A percentile compares a stretch with the other conserved stretches of the same genome.
phyloP scores from a whole-genome alignment of 768 basidiomycete genomes.

The Leccinum disarticulatum region DNA sequence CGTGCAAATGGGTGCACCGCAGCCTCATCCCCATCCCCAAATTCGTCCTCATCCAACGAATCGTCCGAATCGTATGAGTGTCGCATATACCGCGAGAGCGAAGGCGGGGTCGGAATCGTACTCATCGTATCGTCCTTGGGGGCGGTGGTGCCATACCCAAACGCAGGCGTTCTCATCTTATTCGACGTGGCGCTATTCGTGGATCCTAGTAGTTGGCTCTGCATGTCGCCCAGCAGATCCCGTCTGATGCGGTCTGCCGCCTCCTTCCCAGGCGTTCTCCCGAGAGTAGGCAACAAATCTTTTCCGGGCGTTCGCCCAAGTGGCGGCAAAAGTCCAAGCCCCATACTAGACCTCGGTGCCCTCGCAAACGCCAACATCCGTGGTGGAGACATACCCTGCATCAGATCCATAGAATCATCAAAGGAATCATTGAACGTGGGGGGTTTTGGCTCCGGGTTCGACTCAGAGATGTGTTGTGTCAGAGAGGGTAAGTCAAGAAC shows the following conservation, averaged over 20 bases:
- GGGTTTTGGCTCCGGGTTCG: conserved; percentile 46
- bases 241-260: conserved; percentile 69
- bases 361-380: conserved; percentile 53
- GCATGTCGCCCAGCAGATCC: conserved; percentile 59
- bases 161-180: conserved; percentile 29
- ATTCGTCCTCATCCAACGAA: conserved; percentile 48
- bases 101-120: conserved; percentile 68
- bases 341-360: conserved; percentile 36
- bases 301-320: conserved; percentile 67
- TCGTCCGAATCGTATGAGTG: conserved; percentile 54
- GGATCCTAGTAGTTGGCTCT: conserved; percentile 33
- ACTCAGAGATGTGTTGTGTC: conserved; percentile 36
- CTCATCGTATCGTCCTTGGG: conserved; percentile 61
- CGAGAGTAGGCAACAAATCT: conserved; percentile 43
- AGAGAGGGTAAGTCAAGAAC: conserved; percentile 53
- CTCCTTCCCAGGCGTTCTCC: conserved; percentile 69
- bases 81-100: conserved; percentile 63
- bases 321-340: conserved; percentile 34
- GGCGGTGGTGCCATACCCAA: conserved; percentile 22
- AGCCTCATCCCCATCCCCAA: conserved; percentile 37
- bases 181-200: conserved; percentile 13
- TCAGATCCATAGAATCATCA: conserved; percentile 40
- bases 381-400: conserved; percentile 50
- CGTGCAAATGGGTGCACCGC: conserved; percentile 63
- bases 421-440: conserved; percentile 31